A percentile compares a stretch with the other conserved stretches of the same genome.
Evolutionary conservation across 768 basidiomycete genomes (phyloP).

Genomic region (Cystobasidium tubakii): DNA sequence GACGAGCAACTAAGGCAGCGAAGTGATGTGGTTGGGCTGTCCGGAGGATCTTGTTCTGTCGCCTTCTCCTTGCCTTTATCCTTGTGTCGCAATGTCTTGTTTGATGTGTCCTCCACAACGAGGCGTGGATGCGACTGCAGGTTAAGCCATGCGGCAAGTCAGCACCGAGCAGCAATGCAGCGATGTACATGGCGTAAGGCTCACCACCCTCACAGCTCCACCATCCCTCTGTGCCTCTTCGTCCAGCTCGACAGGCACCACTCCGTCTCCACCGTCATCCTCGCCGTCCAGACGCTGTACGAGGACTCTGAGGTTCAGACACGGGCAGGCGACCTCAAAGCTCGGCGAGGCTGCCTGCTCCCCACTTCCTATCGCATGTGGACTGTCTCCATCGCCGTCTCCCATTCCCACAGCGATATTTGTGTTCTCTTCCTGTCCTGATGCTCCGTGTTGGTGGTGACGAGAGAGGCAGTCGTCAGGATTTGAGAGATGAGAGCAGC

Average conservation of each 20-base stretch:
- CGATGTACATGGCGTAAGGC: no score
- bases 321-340: background rate
- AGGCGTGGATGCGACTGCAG: background rate
- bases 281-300: background rate
- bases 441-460: background rate
- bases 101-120: background rate
- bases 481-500: background rate
- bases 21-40: background rate
- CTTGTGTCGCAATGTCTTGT: background rate
- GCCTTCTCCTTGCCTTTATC: background rate
- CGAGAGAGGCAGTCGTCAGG: background rate
- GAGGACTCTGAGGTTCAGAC: background rate
- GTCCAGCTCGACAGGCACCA: background rate
- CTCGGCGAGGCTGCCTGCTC: background rate
- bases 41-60: background rate
- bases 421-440: no score
- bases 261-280: background rate
- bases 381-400: background rate
- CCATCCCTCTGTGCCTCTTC: background rate
- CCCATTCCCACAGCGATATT: no score
- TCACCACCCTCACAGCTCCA: background rate
- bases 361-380: no score
- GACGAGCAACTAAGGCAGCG: conserved; percentile 7
- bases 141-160: no score
- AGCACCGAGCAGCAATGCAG: no score